A percentile compares a stretch with the other conserved stretches of the same genome.
These are phyloP conservation scores for Rhodotorula sphaerocarpa DNA, from an alignment of 768 basidiomycete genomes.

Conservation along the genomic window DNA sequence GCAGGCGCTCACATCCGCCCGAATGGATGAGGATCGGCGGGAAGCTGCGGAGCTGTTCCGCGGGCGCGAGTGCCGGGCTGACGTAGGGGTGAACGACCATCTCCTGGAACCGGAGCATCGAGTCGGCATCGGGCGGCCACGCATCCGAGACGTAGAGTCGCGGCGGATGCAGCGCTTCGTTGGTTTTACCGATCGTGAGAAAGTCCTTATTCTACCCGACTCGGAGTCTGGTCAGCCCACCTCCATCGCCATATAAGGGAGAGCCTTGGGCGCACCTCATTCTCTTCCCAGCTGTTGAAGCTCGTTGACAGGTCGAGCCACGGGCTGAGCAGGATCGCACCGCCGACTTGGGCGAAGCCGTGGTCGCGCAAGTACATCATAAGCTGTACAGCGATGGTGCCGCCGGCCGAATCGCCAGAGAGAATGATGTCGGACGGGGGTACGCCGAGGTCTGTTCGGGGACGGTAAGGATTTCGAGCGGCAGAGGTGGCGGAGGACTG, in stretches of 20 bases:
- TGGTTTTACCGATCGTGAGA: conserved; percentile 57
- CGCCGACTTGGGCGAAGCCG: conserved; percentile 68
- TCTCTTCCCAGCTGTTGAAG: conserved; percentile 90
- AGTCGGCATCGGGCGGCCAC: conserved; percentile 39
- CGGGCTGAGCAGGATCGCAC: conserved; percentile 68
- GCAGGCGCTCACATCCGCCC: conserved; percentile 81
- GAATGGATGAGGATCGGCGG: conserved; percentile 83
- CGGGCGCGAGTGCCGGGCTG: conserved; percentile 68
- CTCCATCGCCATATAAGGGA: no score
- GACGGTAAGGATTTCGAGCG: no score
- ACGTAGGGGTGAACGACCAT: conserved; percentile 62
- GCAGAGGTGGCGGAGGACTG: rapidly evolving
- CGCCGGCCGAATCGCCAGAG: conserved; percentile 84
- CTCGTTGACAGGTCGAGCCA: conserved; percentile 72
- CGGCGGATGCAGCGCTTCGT: conserved; percentile 79
- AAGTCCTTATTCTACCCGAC: conserved; percentile 49
- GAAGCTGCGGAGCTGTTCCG: conserved; percentile 60
- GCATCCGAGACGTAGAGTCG: conserved; percentile 58
- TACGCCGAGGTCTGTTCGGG: conserved; percentile 7
- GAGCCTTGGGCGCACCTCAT: conserved; percentile 46
- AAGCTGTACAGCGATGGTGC: conserved; percentile 70
- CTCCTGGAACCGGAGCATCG: conserved; percentile 59
- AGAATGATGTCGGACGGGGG: conserved; percentile 63
- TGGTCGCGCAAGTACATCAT: conserved; percentile 89
- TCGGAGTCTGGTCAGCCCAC: no score